Evolutionary conservation across 768 basidiomycete species (phyloP).

Genomic region (Podaxis sp.): DNA sequence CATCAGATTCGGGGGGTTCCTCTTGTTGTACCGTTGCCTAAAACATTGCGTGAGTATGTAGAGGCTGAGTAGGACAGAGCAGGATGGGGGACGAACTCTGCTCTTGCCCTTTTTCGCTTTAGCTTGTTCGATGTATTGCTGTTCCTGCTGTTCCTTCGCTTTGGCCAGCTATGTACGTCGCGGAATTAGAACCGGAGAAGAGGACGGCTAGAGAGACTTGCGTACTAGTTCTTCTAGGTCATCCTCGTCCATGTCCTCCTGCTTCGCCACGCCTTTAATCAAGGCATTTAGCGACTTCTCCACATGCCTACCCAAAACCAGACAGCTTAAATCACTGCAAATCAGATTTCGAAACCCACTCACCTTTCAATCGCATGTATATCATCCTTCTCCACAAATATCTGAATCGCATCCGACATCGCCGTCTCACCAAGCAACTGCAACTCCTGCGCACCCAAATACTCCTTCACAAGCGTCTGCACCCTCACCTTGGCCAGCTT

Average conservation of each 20-base stretch:
- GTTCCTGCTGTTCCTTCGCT: slow-evolving; percentile 68
- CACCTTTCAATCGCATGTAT: slow-evolving; percentile 86
- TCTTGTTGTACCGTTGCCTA: slow-evolving; percentile 52
- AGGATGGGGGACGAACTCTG: slow-evolving; percentile 31
- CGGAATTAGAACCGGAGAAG: background rate
- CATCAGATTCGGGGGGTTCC: slow-evolving; percentile 52
- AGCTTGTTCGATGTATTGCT: slow-evolving; percentile 49
- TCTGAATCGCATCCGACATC: slow-evolving; percentile 91
- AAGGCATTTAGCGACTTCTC: slow-evolving; percentile 49
- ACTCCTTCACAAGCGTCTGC: slow-evolving; percentile 86
- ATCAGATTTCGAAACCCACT: slow-evolving; percentile 23
- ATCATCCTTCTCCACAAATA: slow-evolving; percentile 98
- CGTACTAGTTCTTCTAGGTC: slow-evolving; percentile 70
- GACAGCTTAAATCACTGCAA: background rate
- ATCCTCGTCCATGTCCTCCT: slow-evolving; percentile 65
- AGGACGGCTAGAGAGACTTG: slow-evolving; percentile 4
- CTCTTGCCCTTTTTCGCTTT: slow-evolving; percentile 34
- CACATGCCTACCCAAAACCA: slow-evolving; percentile 55
- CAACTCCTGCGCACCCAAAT: slow-evolving; percentile 87
- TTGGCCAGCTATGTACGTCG: slow-evolving; percentile 46
- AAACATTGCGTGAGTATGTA: background rate
- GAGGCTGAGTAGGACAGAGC: background rate
- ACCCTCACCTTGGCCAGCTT: slow-evolving; percentile 81
- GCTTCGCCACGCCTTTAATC: slow-evolving; percentile 65
- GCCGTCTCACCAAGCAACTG: slow-evolving; percentile 86